Evolutionary conservation across 2,329 filamentous ascomycete species (phyloP), one percentile per base, ranked within the genome.

Genomic region (Pseudocercospora vitis): DNA sequence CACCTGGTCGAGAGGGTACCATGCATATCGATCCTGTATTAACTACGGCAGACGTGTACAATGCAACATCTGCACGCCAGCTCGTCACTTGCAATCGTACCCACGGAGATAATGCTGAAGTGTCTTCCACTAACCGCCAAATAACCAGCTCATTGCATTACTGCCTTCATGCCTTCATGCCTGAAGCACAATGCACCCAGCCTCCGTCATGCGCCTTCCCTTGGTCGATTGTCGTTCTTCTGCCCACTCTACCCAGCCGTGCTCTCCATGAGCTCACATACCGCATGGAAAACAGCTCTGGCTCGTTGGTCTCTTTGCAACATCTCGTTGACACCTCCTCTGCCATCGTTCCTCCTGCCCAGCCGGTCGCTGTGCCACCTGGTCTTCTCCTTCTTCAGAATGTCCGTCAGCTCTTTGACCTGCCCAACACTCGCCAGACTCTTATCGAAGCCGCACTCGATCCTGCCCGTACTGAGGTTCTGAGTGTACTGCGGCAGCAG

Each of bases 371-470:
- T 63, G 61, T 69, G 67, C 67, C 67, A 69, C 16, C 66, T 46
- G 23, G 56, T 59, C 62, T 66, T 68, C 52, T 69, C 67, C 50
- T 64, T 66, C 61, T 69, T 69, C 57, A 69, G 45, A 7, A 68
- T 45, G 29, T 63, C 61, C 18, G 61, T 44, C 14, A 69, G 42
- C n/a, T 55, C 51, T 26, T 63, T 61, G 14, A 68, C 29, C 37
- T 68, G 62, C 44, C 42, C 53, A 11, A 57, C 44, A 11, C 45
- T 56, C 4, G 65, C 64, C 23, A 37, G 21, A 7, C 24, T 33
- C 23, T 55, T 58, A 14, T 68, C 60, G 45, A 65, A 68, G 3
- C 62, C 61, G 35, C 64, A 62, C 33, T 60, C 57, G 12, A 68
- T 52, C 8, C 55, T 39, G 3, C 63, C 63, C 32, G 56, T 57